These are phyloP conservation scores for Syzygium malaccense DNA, from an alignment of 441 rosid genomes.

Conservation along the genomic window DNA sequence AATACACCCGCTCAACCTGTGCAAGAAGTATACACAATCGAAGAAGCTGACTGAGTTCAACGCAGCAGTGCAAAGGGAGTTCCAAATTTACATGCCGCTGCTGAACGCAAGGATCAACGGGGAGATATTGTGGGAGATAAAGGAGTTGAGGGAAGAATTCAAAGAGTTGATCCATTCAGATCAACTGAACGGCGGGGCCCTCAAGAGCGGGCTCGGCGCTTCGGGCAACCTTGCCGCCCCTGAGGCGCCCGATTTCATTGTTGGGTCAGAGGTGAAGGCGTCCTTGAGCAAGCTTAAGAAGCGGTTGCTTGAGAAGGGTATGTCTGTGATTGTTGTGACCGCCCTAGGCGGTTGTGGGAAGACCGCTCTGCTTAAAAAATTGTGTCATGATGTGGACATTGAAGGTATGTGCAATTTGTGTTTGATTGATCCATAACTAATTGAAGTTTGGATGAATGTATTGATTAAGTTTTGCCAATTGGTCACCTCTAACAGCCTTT, in stretches of 20 bases:
- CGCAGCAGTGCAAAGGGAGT: background rate
- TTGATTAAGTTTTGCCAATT: too few species aligned
- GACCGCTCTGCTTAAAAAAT: background rate
- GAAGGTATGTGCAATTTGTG: background rate
- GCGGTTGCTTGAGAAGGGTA: background rate
- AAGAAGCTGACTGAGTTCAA: background rate
- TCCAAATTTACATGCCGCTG: background rate
- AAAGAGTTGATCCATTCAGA: background rate
- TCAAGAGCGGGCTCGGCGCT: background rate
- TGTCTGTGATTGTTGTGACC: background rate
- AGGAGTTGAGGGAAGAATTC: background rate
- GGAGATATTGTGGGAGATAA: too few species aligned
- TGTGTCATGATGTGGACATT: too few species aligned
- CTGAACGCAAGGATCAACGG: too few species aligned
- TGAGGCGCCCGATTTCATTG: background rate
- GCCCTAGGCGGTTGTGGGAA: conserved; percentile 7
- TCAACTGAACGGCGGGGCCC: background rate
- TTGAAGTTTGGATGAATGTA: too few species aligned
- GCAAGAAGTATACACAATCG: background rate
- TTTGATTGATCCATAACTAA: too few species aligned
- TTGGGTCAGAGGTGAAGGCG: background rate
- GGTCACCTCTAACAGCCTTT: too few species aligned
- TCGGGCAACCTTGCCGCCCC: background rate
- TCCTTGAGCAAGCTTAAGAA: background rate
- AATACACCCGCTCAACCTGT: background rate